Conservation (phyloP, 768 basidiomycete species). For the Mycena filopes region DNA sequence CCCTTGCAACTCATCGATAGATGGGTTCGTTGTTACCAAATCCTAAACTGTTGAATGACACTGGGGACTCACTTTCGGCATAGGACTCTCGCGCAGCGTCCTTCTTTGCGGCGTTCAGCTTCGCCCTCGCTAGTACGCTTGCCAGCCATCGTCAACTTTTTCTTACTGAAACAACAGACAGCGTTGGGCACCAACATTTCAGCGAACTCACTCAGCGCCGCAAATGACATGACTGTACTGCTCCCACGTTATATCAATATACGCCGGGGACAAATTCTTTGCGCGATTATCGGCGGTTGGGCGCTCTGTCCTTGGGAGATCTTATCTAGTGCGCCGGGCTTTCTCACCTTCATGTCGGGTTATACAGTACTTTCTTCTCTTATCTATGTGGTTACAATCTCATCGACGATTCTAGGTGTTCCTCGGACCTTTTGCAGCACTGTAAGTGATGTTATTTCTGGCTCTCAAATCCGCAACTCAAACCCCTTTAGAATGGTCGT, state of each 20-base stretch:
- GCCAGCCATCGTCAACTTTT: neutral
- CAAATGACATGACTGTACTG: conserved; percentile 87
- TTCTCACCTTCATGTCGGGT: conserved; percentile 82
- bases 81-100: conserved; percentile 80
- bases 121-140: conserved; percentile 65
- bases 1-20: conserved; percentile 78
- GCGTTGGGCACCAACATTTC: conserved; percentile 78
- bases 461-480: conserved; percentile 1
- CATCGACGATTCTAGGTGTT: conserved; percentile 54
- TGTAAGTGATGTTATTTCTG: conserved; percentile 55
- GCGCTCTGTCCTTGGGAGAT: conserved; percentile 90
- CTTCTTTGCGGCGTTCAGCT: conserved; percentile 85
- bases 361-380: conserved; percentile 60
- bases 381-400: neutral
- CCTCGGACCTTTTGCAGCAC: conserved; percentile 85
- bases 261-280: conserved; percentile 80
- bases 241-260: conserved; percentile 85
- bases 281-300: conserved; percentile 88
- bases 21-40: no score
- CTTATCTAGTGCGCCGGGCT: conserved; percentile 70
- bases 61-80: no score
- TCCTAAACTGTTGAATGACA: no score
- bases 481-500: conserved; percentile 51
- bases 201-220: conserved; percentile 78
- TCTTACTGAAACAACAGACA: conserved; percentile 12